These are phyloP conservation scores for Handroanthus guayacan DNA, from an alignment of 257 asterid species.

Conservation along the genomic window DNA sequence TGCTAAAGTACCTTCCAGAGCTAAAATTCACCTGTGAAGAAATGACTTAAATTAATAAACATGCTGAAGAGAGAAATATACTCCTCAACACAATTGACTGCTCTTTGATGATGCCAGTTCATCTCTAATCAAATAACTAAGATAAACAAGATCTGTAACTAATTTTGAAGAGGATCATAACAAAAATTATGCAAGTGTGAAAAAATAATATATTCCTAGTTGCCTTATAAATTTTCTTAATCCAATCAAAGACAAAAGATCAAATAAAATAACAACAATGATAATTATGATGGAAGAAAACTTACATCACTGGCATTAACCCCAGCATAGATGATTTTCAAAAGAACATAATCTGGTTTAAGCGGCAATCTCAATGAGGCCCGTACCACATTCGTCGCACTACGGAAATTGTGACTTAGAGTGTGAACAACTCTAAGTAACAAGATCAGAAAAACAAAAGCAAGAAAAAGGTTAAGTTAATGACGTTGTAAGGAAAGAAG, in stretches of 20 bases:
- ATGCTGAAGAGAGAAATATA: constrained; percentile 17
- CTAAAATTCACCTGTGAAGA: constrained; percentile 87
- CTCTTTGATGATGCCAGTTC: constrained; percentile 24
- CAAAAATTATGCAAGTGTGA: neutral
- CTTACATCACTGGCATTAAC: constrained; percentile 99
- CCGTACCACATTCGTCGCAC: constrained; percentile 73
- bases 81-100: constrained; percentile 12
- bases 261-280: constrained; percentile 10
- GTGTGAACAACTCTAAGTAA: constrained; percentile 82
- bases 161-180: constrained; percentile 23
- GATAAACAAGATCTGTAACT: neutral
- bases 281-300: constrained; percentile 34
- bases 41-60: constrained; percentile 34
- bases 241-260: constrained; percentile 24
- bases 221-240: neutral
- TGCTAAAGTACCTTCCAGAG: constrained; percentile 90
- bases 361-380: constrained; percentile 69
- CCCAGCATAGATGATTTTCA: constrained; percentile 95
- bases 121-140: constrained; percentile 8
- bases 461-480: constrained; percentile 33
- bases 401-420: constrained; percentile 82
- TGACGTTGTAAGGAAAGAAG: constrained; percentile 21
- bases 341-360: constrained; percentile 77
- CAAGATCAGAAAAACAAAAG: constrained; percentile 35
- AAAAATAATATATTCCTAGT: neutral